Conservation (phyloP, 2,329 filamentous ascomycete species). For the Diaporthe nobilis region DNA sequence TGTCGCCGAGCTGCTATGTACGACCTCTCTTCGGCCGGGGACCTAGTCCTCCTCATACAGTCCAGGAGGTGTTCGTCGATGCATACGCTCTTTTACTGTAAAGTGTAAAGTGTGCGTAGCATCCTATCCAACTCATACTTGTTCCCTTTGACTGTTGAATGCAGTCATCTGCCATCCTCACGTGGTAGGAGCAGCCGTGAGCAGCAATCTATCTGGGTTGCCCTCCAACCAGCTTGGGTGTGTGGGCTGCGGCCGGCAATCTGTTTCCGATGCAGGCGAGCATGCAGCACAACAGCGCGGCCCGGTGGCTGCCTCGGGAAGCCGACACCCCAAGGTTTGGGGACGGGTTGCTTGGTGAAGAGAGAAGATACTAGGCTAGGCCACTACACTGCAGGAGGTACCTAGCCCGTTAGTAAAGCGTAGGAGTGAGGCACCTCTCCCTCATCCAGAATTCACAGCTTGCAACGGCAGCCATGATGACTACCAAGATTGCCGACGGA, state of each 20-base stretch:
- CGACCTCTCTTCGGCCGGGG: not conserved
- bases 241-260: conserved; percentile 12
- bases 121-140: not conserved
- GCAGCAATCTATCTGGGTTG: not conserved
- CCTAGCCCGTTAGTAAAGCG: not conserved
- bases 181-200: not conserved
- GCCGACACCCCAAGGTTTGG: conserved; percentile 25
- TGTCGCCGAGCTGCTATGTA: not conserved
- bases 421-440: not conserved
- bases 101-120: not conserved
- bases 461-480: not conserved
- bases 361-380: not conserved
- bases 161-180: conserved; percentile 12
- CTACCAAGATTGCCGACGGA: conserved; percentile 18
- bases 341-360: not conserved
- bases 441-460: not conserved
- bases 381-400: too few species aligned
- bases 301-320: conserved; percentile 28
- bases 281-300: conserved; percentile 8
- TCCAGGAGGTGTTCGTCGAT: not conserved
- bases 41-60: not conserved
- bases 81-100: not conserved
- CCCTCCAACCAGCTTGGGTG: not conserved
- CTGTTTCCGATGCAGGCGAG: conserved; percentile 1
- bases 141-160: not conserved